phyloP scores from a whole-genome alignment of 2,329 filamentous ascomycete genomes.

The Trematosphaeria pertusa region DNA sequence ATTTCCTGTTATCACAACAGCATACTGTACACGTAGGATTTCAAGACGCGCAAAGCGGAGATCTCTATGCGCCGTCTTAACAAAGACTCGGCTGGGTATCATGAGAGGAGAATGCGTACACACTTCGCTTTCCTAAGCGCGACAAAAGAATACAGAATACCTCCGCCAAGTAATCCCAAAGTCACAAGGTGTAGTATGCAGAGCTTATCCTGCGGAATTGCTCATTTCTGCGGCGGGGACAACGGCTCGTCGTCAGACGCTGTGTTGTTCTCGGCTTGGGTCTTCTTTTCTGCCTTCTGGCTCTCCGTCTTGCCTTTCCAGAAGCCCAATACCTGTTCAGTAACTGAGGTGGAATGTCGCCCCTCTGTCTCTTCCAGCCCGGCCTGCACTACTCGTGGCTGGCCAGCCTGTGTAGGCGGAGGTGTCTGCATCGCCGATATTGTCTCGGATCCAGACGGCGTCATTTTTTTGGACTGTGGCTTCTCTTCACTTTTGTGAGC shows the following conservation, averaged over 20 bases:
- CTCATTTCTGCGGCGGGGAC: no score
- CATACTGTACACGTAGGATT: no score
- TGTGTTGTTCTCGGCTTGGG: background rate
- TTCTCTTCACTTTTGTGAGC: constrained; percentile 35
- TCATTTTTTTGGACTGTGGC: background rate
- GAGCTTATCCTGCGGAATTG: no score
- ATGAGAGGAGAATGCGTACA: constrained; percentile 37
- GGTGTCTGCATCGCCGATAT: no score
- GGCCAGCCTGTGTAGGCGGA: no score
- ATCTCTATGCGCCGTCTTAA: no score
- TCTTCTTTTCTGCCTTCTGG: background rate
- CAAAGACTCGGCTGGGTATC: constrained; percentile 44
- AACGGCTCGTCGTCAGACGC: no score
- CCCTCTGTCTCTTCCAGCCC: constrained; percentile 5
- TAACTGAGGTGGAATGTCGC: background rate
- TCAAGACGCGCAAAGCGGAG: no score
- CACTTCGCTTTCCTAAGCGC: background rate
- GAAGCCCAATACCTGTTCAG: background rate
- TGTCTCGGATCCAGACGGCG: constrained; percentile 1
- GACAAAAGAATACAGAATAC: background rate
- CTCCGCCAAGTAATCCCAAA: no score
- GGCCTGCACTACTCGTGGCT: constrained; percentile 1
- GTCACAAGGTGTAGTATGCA: no score
- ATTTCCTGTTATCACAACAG: no score
- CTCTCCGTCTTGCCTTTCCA: constrained; percentile 1